Base-by-base conservation (phyloP, 306 rosid genomes). In the Comarum palustre region DNA sequence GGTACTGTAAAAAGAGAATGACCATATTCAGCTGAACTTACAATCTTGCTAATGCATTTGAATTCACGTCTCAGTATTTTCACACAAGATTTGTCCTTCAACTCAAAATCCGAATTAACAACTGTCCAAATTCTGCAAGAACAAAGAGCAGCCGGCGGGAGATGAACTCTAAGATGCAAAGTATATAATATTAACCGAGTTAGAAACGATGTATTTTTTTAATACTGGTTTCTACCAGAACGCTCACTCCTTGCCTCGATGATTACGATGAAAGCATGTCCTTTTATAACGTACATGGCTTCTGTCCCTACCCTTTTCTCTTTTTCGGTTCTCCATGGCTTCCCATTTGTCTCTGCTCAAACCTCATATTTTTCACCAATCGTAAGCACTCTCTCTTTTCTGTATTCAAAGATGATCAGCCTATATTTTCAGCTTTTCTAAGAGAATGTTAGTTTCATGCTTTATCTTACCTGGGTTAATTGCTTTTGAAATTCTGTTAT, bases 301-400 rank as follows among this genome's bases (percentile, higher is more conserved):
- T 2, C 45, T 10, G 54, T 34, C 43, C 38, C 68, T 54, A 47
- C 32, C 66, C 46, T 61, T 77, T 63, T 61, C 60, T 36, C 62
- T 24, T 34, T 78, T 83, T 68, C n/a, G 29, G 60, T 59, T 45
- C 74, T 70, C 78, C 77, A 85, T 87, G 92, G 87, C 92, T 82
- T 57, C 83, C 80, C 82, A 62, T 54, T 67, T 79, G 52, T 69
- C 81, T 68, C 75, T 75, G 71, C 90, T 80, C 45, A 77, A 72
- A 61, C 76, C 70, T 61, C 87, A 73, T 57, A 75, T 83, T 11
- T 71, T 75, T 79, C 32, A 60, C 39, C 39, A 71, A 59, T 75
- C 81, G 88, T 89, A 86, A 89, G 86, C 76, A 64, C 77, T 72
- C 69, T 82, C 65, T n/a, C 65, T 59, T 43, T 14, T 50, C 41